Percentiles rank a stretch among this genome's conserved stretches.
Conservation (phyloP, 495 filamentous ascomycete species). For the Durotheca rogersii region DNA sequence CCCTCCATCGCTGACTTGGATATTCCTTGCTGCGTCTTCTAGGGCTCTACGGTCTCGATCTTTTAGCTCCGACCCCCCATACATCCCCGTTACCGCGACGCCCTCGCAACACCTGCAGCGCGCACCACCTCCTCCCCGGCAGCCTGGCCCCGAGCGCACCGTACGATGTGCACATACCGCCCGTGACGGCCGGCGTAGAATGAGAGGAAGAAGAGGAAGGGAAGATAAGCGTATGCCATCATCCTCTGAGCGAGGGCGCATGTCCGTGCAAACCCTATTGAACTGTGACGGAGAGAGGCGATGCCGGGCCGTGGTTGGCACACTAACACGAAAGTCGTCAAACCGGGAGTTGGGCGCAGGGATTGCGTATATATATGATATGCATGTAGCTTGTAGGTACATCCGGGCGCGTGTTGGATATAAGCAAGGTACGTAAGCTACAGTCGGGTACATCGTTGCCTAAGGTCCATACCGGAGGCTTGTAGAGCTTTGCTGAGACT, state of each 20-base stretch:
- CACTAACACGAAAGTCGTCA: constrained; percentile 21
- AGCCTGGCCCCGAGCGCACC: constrained; percentile 22
- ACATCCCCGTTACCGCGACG: constrained; percentile 25
- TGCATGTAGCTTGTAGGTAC: too few relatives aligned
- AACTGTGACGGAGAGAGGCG: constrained; percentile 22
- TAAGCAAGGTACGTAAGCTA: too few relatives aligned
- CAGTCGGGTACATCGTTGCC: too few relatives aligned
- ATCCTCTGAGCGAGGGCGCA: constrained; percentile 2
- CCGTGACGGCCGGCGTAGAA: too few relatives aligned
- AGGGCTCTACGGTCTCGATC: constrained; percentile 11
- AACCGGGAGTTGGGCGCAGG: too few relatives aligned
- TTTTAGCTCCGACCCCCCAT: constrained; percentile 30
- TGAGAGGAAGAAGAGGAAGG: background rate
- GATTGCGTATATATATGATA: too few relatives aligned
- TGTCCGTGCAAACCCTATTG: constrained; percentile 22
- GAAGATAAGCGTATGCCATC: too few relatives aligned
- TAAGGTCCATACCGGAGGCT: too few relatives aligned
- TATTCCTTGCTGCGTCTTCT: constrained; percentile 20
- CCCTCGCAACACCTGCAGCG: constrained; percentile 28
- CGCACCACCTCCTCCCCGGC: constrained; percentile 20
- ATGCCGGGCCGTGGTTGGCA: constrained; percentile 24
- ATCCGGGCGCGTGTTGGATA: too few relatives aligned
- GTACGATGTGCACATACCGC: constrained; percentile 29
- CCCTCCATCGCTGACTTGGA: constrained; percentile 15
- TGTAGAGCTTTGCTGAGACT: too few relatives aligned